Percentiles rank a stretch among this genome's conserved stretches.
Evolutionary conservation across 768 basidiomycete species (phyloP).

Genomic region (Calocybe indica): DNA sequence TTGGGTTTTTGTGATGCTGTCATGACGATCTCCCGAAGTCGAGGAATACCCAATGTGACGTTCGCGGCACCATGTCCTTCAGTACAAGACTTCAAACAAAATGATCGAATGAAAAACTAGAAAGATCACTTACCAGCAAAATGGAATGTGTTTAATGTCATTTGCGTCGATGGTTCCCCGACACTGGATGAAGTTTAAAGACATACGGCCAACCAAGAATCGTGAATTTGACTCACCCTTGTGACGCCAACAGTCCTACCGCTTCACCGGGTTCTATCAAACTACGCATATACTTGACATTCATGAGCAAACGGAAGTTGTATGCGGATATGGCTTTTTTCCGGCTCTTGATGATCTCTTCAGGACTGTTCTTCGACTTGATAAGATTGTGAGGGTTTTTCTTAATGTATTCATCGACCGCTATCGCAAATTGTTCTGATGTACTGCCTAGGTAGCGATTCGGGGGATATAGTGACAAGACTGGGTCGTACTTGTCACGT

Average conservation of each 20-base stretch:
- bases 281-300: slow-evolving; percentile 89
- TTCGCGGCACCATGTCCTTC: slow-evolving; percentile 97
- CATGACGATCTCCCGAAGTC: slow-evolving; percentile 98
- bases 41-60: slow-evolving; percentile 98
- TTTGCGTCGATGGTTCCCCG: slow-evolving; percentile 98
- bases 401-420: slow-evolving; percentile 73
- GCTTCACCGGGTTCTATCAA: slow-evolving; percentile 97
- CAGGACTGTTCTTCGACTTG: slow-evolving; percentile 28
- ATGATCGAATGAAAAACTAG: neutral
- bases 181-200: slow-evolving; percentile 49
- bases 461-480: slow-evolving; percentile 72
- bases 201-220: neutral
- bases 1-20: slow-evolving; percentile 94
- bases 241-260: slow-evolving; percentile 94
- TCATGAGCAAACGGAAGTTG: slow-evolving; percentile 79
- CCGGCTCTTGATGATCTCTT: slow-evolving; percentile 33
- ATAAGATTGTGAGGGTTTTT: slow-evolving; percentile 55
- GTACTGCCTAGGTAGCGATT: slow-evolving; percentile 80
- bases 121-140: slow-evolving; percentile 69
- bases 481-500: slow-evolving; percentile 62
- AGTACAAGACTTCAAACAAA: slow-evolving; percentile 3
- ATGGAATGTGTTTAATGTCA: slow-evolving; percentile 99
- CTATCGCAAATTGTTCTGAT: slow-evolving; percentile 85
- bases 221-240: slow-evolving; percentile 59
- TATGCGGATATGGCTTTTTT: slow-evolving; percentile 40